A percentile compares a stretch with the other conserved stretches of the same genome.
Conservation (phyloP, 1,139 yeast genomes). For the Scheffersomyces insectosa region DNA sequence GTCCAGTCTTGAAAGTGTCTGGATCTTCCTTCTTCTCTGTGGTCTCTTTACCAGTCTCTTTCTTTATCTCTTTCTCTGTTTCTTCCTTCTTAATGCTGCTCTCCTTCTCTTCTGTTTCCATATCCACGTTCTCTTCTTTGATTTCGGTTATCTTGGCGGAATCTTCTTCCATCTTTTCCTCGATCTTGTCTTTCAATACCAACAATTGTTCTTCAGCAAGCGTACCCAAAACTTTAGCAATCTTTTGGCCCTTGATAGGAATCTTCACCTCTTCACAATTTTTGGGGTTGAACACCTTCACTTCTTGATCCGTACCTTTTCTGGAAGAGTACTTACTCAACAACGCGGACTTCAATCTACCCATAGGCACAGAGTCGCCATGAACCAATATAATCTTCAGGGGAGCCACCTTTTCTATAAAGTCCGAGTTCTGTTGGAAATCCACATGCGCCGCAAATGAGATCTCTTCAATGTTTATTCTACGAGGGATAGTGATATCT, state of each 20-base stretch:
- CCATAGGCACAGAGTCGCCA: slow-evolving; percentile 99
- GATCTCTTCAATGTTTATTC: slow-evolving; percentile 88
- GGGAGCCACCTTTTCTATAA: slow-evolving; percentile 86
- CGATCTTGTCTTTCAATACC: slow-evolving; percentile 31
- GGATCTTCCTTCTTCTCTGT: slow-evolving; percentile 6
- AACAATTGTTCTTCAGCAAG: slow-evolving; percentile 59
- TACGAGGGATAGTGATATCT: slow-evolving; percentile 80
- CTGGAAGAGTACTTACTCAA: slow-evolving; percentile 80
- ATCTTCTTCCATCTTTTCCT: slow-evolving; percentile 19
- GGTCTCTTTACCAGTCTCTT: slow-evolving; percentile 5
- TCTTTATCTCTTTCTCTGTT: slow-evolving; percentile 3
- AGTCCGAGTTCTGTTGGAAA: slow-evolving; percentile 87
- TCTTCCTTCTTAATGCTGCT: slow-evolving; percentile 1
- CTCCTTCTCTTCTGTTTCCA: slow-evolving; percentile 6
- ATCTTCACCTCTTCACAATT: slow-evolving; percentile 81
- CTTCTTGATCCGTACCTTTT: slow-evolving; percentile 86
- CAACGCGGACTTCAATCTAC: slow-evolving; percentile 89
- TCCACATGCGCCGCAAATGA: slow-evolving; percentile 99
- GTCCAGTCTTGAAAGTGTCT: slow-evolving; percentile 28
- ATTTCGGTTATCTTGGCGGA: slow-evolving; percentile 18
- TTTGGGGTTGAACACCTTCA: slow-evolving; percentile 89
- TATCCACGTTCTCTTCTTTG: slow-evolving; percentile 11
- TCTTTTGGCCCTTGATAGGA: slow-evolving; percentile 77
- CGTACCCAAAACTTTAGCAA: slow-evolving; percentile 83
- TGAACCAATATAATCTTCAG: slow-evolving; percentile 85